Evolutionary conservation across 345 rosid species (phyloP).

Genomic region (Garcia nutans): DNA sequence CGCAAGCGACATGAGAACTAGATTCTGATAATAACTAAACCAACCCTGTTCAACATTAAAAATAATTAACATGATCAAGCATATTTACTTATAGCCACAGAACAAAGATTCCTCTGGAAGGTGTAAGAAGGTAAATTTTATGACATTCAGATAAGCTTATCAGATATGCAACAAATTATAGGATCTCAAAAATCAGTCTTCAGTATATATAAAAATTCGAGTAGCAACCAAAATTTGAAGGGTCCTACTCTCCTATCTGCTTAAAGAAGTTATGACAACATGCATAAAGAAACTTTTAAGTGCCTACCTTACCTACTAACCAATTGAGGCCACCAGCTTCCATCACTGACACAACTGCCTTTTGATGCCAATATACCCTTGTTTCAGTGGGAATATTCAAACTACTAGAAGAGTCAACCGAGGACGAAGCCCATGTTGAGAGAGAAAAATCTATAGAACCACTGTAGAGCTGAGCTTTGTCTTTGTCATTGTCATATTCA

Average conservation of each 20-base stretch:
- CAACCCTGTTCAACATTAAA: neutral
- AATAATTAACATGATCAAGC: neutral
- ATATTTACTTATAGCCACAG: neutral
- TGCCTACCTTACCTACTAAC: constrained; percentile 92
- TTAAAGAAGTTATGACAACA: constrained; percentile 8
- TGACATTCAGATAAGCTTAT: neutral
- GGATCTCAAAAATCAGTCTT: neutral
- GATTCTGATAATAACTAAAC: neutral
- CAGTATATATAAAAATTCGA: constrained; percentile 7
- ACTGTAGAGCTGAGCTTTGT: constrained; percentile 30
- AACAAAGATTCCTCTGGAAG: neutral
- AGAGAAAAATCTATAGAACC: constrained; percentile 26
- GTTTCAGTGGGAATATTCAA: constrained; percentile 35
- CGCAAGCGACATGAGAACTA: neutral
- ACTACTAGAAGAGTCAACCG: constrained; percentile 31
- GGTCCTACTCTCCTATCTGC: neutral
- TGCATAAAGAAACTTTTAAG: constrained; percentile 31
- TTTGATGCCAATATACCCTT: constrained; percentile 55
- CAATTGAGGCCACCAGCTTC: constrained; percentile 86
- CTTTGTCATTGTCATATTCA: constrained; percentile 25
- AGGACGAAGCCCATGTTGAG: constrained; percentile 21
- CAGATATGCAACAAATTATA: neutral
- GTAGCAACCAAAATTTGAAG: constrained; percentile 1
- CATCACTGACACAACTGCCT: constrained; percentile 69
- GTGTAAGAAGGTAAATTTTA: neutral